phyloP scores from a whole-genome alignment of 495 filamentous ascomycete genomes.

The Sporormia fimetaria region DNA sequence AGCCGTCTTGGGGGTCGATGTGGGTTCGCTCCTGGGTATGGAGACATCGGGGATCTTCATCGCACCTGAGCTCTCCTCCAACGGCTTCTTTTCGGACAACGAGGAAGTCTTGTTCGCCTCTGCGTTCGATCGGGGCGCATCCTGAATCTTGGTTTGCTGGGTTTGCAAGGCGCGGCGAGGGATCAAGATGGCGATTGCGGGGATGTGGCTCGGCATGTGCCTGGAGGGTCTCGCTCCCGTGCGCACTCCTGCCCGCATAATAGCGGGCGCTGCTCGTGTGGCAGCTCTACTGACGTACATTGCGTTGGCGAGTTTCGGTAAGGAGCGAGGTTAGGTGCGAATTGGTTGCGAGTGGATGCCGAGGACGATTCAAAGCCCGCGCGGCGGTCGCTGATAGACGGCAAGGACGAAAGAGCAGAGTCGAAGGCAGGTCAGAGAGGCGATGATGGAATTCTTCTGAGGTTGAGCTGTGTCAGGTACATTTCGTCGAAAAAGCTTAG shows the following conservation, averaged over 20 bases:
- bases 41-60: constrained; percentile 26
- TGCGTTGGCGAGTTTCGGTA: constrained; percentile 19
- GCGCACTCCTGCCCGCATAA: constrained; percentile 29
- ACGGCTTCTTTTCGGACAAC: constrained; percentile 34
- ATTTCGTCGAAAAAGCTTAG: no score
- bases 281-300: constrained; percentile 28
- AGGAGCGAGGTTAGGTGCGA: constrained; percentile 16
- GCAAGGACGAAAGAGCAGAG: no score
- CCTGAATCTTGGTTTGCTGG: no score
- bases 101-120: constrained; percentile 82
- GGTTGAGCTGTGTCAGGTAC: no score
- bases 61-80: constrained; percentile 31
- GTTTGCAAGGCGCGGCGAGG: constrained; percentile 42
- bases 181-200: constrained; percentile 33
- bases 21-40: constrained; percentile 32
- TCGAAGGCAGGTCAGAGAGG: no score
- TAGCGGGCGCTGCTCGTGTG: constrained; percentile 27
- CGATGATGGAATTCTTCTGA: no score
- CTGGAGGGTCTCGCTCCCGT: constrained; percentile 23
- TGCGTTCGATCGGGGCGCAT: constrained; percentile 90
- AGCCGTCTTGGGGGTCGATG: constrained; percentile 36
- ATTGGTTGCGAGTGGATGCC: no score
- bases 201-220: constrained; percentile 23
- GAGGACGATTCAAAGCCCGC: no score
- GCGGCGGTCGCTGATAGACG: no score